These are phyloP conservation scores for Alternaria viburni DNA, from an alignment of 2,329 filamentous ascomycete genomes.

Conservation along the genomic window DNA sequence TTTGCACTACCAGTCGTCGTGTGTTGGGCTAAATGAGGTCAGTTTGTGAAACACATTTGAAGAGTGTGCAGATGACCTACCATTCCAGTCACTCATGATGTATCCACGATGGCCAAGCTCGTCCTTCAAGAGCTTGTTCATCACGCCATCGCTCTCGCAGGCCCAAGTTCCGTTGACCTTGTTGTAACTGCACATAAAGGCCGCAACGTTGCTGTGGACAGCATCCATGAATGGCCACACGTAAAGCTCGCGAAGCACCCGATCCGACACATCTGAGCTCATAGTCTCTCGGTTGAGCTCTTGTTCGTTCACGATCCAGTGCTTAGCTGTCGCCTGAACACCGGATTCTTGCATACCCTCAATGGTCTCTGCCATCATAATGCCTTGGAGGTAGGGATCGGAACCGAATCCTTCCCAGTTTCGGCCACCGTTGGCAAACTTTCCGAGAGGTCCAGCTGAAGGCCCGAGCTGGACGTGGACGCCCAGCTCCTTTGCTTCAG, in stretches of 20 bases:
- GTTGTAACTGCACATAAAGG: slow-evolving; percentile 55
- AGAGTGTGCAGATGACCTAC: slow-evolving; percentile 7
- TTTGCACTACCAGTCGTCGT: slow-evolving; percentile 52
- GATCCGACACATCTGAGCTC: slow-evolving; percentile 70
- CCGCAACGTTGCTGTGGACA: slow-evolving; percentile 67
- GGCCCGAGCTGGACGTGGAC: slow-evolving; percentile 53
- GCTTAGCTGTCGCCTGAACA: slow-evolving; percentile 53
- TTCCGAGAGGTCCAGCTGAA: slow-evolving; percentile 51
- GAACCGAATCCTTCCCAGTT: slow-evolving; percentile 59
- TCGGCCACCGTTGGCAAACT: slow-evolving; percentile 50
- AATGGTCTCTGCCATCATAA: slow-evolving; percentile 53
- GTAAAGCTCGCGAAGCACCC: slow-evolving; percentile 77
- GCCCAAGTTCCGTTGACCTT: slow-evolving; percentile 58
- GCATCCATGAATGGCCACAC: slow-evolving; percentile 80
- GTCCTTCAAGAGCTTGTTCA: slow-evolving; percentile 60
- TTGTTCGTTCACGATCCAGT: slow-evolving; percentile 70
- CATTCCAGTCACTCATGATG: slow-evolving; percentile 55
- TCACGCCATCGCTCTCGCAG: slow-evolving; percentile 56
- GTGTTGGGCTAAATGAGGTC: slow-evolving; percentile 49
- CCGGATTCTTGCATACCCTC: slow-evolving; percentile 54
- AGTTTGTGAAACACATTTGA: neutral
- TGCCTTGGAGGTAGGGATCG: slow-evolving; percentile 57
- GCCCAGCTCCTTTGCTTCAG: slow-evolving; percentile 52
- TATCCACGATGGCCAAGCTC: slow-evolving; percentile 59
- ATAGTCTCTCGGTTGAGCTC: slow-evolving; percentile 58